Percentiles rank a stretch among this genome's conserved stretches.
Conservation (phyloP, 2,329 filamentous ascomycete species). For the Penicillium sp. region DNA sequence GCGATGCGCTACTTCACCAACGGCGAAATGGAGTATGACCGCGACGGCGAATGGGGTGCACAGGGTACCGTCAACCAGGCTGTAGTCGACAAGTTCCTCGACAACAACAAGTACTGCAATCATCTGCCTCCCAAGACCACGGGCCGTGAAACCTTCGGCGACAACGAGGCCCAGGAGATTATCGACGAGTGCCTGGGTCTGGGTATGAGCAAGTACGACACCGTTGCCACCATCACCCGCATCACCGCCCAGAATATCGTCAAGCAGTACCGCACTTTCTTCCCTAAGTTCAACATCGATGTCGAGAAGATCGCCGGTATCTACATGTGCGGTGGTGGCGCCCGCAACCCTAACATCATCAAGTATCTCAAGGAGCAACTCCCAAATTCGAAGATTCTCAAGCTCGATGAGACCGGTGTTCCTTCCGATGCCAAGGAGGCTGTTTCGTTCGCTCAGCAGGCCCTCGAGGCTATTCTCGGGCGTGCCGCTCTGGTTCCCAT, state of each 20-base stretch:
- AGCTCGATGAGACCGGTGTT: constrained; percentile 54
- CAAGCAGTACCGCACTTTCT: constrained; percentile 21
- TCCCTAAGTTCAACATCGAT: constrained; percentile 47
- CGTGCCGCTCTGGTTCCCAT: constrained; percentile 50
- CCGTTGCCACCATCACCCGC: constrained; percentile 53
- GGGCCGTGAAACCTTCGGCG: constrained; percentile 54
- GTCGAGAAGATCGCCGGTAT: constrained; percentile 48
- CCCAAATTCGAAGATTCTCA: constrained; percentile 47
- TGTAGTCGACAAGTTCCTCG: constrained; percentile 50
- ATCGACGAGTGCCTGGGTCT: constrained; percentile 42
- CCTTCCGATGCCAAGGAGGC: constrained; percentile 55
- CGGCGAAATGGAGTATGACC: constrained; percentile 47
- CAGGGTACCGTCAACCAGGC: constrained; percentile 46
- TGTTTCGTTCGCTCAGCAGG: constrained; percentile 56
- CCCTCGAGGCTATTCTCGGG: constrained; percentile 53
- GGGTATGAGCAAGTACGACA: constrained; percentile 29
- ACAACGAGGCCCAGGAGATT: constrained; percentile 49
- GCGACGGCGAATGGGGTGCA: constrained; percentile 47
- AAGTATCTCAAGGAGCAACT: constrained; percentile 46
- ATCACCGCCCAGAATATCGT: constrained; percentile 56
- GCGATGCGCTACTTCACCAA: constrained; percentile 50
- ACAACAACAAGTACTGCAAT: constrained; percentile 46
- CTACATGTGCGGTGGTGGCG: constrained; percentile 57
- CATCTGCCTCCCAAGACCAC: constrained; percentile 52
- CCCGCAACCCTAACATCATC: constrained; percentile 54